Percentiles rank a stretch among this genome's conserved stretches.
Conservation (phyloP, 164 flowering plant species). For the Aristolochia californica region DNA sequence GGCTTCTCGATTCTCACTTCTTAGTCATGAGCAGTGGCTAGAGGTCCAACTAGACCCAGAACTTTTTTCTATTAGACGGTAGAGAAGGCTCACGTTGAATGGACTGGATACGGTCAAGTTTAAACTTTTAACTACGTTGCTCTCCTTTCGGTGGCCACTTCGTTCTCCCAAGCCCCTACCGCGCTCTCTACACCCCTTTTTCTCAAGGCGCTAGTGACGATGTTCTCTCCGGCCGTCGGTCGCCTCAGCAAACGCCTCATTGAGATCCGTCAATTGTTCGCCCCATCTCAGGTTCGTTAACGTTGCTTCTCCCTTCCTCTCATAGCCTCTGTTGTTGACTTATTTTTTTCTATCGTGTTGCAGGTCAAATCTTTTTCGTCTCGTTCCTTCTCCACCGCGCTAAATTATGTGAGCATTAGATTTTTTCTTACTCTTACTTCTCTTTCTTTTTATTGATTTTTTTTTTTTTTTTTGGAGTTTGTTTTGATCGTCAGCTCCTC, state of each 20-base stretch:
- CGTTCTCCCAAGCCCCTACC: too few relatives aligned
- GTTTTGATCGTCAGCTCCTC: too few relatives aligned
- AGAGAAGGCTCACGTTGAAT: too few relatives aligned
- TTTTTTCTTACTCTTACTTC: slow-evolving; percentile 1
- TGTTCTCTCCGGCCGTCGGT: slow-evolving; percentile 35
- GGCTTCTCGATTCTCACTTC: too few relatives aligned
- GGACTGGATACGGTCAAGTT: too few relatives aligned
- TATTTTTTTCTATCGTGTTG: slow-evolving; percentile 2
- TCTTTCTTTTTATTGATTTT: neutral
- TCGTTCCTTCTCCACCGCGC: slow-evolving; percentile 83
- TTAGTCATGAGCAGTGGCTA: too few relatives aligned
- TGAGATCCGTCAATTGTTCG: slow-evolving; percentile 74
- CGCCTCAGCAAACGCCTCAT: slow-evolving; percentile 51
- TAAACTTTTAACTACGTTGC: too few relatives aligned
- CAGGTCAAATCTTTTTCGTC: slow-evolving; percentile 31
- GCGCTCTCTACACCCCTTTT: neutral
- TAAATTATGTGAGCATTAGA: slow-evolving; percentile 67
- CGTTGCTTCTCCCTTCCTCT: slow-evolving; percentile 2
- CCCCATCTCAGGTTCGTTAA: slow-evolving; percentile 42
- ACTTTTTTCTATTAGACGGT: too few relatives aligned
- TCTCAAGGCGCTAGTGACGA: slow-evolving; percentile 3
- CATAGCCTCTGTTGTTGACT: slow-evolving; percentile 3
- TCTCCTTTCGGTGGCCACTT: too few relatives aligned
- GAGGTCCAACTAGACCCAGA: too few relatives aligned
- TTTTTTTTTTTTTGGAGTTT: neutral